Evolutionary conservation across 768 basidiomycete genomes (phyloP), one percentile per base, ranked within the genome.

Genomic region (Tylopilus rubrobrunneus): DNA sequence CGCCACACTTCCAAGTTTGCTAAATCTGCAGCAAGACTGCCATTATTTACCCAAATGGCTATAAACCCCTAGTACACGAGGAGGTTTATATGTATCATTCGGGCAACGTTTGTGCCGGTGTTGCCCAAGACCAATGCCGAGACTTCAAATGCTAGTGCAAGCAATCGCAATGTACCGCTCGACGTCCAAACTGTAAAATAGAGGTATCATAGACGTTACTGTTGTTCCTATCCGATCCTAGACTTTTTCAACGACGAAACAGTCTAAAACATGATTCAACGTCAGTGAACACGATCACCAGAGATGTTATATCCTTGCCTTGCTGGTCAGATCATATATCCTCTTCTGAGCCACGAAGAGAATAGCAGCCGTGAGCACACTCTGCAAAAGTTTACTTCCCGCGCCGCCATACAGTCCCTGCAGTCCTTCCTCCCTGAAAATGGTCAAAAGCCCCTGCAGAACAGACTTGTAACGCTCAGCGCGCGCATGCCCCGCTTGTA

Each of bases 311-410:
- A 11, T 34, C 41, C 29, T 51, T 40, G 77, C 76, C 73, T 73
- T 66, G 63, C 83, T 89, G 12, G 82, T 84, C n/a, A 85, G 56
- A 60, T 89, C 86, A 53, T 85, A 91, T 51, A 90, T 82, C 58
- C 92, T 79, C 62, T 86, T 80, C 70, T 98, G 96, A 7, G 89
- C 83, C 14, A 86, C 89, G 66, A 98, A 98, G 59, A 98, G 78
- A 61, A 98, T 92, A 7, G 93, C 92, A 15, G 94, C 94, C 8
- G 93, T 96, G 47, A 98, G 77, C 1, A 97, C 91, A 58, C 89
- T 92, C 71, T 98, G 96, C 5, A 89, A 53, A 21, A 99, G 83
- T 73, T 99, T 99, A 63, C 86, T 90, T 14, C 79, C 78, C 27
- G 95, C 80, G 7, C 95, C 95, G 59, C 82, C 87, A 76, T 97